phyloP scores from a whole-genome alignment of 352 stramenopile species.

The Elongisporangium senticosum region DNA sequence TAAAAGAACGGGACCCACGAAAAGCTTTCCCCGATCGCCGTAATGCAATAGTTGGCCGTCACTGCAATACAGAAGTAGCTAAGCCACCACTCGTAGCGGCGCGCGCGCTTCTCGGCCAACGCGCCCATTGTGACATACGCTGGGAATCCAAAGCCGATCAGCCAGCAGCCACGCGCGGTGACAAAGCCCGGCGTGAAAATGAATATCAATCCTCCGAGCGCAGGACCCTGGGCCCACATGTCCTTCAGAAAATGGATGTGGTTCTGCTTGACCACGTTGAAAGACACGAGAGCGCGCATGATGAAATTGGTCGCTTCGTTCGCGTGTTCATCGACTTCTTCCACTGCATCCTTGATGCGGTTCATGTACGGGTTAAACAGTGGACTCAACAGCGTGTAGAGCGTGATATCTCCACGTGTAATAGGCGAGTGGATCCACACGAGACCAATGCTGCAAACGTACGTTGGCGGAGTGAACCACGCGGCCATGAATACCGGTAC shows the following conservation, averaged over 20 bases:
- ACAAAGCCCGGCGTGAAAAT: constrained; percentile 84
- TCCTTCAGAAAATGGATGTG: constrained; percentile 71
- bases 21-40: constrained; percentile 40
- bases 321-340: constrained; percentile 9
- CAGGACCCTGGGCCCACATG: constrained; percentile 72
- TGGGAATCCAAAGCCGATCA: constrained; percentile 80
- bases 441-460: constrained; percentile 63
- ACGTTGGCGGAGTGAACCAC: constrained; percentile 47
- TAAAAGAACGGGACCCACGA: constrained; percentile 84
- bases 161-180: constrained; percentile 59
- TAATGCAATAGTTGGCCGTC: constrained; percentile 64
- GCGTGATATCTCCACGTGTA: constrained; percentile 56
- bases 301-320: constrained; percentile 59
- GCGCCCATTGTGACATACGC: constrained; percentile 78
- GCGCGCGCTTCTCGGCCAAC: constrained; percentile 64
- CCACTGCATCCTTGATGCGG: constrained; percentile 38
- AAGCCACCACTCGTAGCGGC: constrained; percentile 86
- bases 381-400: constrained; percentile 65
- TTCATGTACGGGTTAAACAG: constrained; percentile 75
- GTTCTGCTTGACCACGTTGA: constrained; percentile 59
- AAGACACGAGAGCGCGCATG: constrained; percentile 54
- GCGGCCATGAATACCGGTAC: constrained; percentile 52
- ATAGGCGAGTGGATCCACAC: constrained; percentile 79
- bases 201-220: constrained; percentile 73
- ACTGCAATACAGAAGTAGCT: constrained; percentile 76